Percentiles rank a stretch among this genome's conserved stretches.
Conservation (phyloP, 345 rosid genomes). For the Bretschneidera sinensis region DNA sequence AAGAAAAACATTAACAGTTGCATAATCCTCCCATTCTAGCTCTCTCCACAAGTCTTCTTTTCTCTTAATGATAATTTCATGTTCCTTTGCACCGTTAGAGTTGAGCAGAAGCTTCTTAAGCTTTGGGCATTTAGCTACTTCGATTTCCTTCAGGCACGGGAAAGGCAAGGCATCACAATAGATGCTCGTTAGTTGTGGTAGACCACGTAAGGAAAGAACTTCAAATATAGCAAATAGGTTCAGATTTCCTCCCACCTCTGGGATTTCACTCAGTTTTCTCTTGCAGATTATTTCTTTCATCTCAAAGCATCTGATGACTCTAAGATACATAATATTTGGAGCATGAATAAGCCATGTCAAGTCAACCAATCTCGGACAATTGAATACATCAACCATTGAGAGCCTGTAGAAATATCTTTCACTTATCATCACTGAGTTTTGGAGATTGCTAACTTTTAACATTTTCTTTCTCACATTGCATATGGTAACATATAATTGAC, state of each 20-base stretch:
- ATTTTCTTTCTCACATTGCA: too few relatives aligned
- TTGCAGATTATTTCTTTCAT: conserved; percentile 19
- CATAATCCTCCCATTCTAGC: conserved; percentile 17
- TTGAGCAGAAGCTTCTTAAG: conserved; percentile 25
- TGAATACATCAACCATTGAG: too few relatives aligned
- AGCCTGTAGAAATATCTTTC: too few relatives aligned
- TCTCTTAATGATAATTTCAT: conserved; percentile 8
- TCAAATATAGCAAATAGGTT: conserved; percentile 19
- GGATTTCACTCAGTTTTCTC: conserved; percentile 4
- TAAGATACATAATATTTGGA: conserved; percentile 13
- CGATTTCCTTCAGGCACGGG: neutral
- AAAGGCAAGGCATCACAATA: conserved; percentile 18
- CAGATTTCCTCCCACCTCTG: neutral
- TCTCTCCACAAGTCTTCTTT: conserved; percentile 8
- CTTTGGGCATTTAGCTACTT: conserved; percentile 7
- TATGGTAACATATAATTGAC: too few relatives aligned
- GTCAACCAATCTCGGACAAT: too few relatives aligned
- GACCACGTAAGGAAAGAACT: neutral
- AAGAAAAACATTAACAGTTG: conserved; percentile 2
- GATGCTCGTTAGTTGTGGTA: conserved; percentile 18
- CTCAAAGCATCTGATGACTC: neutral
- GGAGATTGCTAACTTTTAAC: too few relatives aligned
- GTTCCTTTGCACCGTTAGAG: conserved; percentile 13
- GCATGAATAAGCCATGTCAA: conserved; percentile 25
- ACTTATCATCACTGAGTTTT: too few relatives aligned